phyloP scores from a whole-genome alignment of 2,329 filamentous ascomycete species.

The Fusarium duplospermum region DNA sequence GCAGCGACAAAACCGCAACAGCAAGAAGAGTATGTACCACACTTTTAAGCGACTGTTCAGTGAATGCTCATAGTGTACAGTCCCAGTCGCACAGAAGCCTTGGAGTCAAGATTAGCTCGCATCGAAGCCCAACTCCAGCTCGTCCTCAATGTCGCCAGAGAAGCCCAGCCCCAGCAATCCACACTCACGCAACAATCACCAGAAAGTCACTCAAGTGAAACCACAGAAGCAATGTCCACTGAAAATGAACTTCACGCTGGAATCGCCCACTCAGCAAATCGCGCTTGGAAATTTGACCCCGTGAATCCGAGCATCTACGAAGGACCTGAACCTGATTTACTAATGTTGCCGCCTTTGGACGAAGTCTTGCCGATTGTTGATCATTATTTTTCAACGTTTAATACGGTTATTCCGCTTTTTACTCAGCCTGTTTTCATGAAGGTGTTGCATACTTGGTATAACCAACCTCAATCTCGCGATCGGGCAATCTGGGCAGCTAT shows the following conservation, averaged over 20 bases:
- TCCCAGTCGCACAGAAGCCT: not conserved
- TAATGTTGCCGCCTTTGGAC: constrained; percentile 48
- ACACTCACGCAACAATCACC: constrained; percentile 8
- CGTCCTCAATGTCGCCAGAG: constrained; percentile 42
- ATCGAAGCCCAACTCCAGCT: constrained; percentile 49
- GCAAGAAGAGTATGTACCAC: constrained; percentile 23
- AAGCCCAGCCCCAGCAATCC: constrained; percentile 12
- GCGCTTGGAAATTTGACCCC: constrained; percentile 38
- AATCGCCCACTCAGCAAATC: not conserved
- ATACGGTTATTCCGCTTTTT: constrained; percentile 53
- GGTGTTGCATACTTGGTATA: constrained; percentile 51
- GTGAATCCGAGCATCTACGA: constrained; percentile 34
- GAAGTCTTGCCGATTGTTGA: constrained; percentile 52
- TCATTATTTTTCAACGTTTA: constrained; percentile 52
- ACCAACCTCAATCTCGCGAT: constrained; percentile 28
- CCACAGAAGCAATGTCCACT: not conserved
- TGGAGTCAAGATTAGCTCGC: constrained; percentile 45
- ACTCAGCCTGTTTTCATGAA: constrained; percentile 51
- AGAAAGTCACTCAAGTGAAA: constrained; percentile 19
- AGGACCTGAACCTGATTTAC: constrained; percentile 20
- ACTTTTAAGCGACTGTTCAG: not conserved
- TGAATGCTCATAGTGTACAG: not conserved
- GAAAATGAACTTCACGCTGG: not conserved
- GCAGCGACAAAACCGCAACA: constrained; percentile 9
- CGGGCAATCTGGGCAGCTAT: constrained; percentile 52